Evolutionary conservation across 352 stramenopile species (phyloP).

Genomic region (Phytophthora fragariae): DNA sequence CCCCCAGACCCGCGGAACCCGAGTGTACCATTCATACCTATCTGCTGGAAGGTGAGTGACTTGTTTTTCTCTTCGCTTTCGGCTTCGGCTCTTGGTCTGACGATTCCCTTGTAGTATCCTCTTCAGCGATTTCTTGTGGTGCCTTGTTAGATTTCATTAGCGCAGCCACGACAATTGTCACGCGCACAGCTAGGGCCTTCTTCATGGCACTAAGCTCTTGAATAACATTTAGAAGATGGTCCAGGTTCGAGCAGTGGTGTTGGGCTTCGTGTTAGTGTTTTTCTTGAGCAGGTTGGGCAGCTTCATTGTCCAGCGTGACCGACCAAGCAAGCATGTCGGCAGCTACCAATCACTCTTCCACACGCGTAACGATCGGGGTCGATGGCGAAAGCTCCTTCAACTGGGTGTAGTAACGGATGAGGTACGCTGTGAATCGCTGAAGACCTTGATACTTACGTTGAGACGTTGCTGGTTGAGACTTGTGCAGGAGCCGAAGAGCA

Average conservation of each 20-base stretch:
- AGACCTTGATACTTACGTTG: no score
- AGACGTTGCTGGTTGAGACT: no score
- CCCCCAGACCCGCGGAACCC: constrained; percentile 11
- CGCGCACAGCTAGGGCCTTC: neutral
- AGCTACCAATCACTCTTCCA: neutral
- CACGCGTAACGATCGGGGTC: neutral
- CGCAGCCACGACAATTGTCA: constrained; percentile 1
- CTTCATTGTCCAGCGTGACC: neutral
- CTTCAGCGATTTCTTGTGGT: no score
- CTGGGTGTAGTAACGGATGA: neutral
- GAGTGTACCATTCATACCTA: constrained; percentile 25
- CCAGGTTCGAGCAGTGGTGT: neutral
- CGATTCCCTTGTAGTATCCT: no score
- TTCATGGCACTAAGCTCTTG: neutral
- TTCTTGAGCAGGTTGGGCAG: neutral
- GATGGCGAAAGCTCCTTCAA: neutral
- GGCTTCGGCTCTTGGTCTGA: no score
- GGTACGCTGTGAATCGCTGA: neutral
- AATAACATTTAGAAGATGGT: neutral
- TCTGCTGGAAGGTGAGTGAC: constrained; percentile 9
- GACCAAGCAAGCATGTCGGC: neutral
- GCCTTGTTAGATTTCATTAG: neutral
- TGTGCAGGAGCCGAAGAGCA: no score
- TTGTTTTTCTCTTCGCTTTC: no score
- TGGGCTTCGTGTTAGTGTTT: neutral